Evolutionary conservation across 768 basidiomycete genomes (phyloP), one percentile per base, ranked within the genome.

Genomic region (Agaricus sinodeliciosus): DNA sequence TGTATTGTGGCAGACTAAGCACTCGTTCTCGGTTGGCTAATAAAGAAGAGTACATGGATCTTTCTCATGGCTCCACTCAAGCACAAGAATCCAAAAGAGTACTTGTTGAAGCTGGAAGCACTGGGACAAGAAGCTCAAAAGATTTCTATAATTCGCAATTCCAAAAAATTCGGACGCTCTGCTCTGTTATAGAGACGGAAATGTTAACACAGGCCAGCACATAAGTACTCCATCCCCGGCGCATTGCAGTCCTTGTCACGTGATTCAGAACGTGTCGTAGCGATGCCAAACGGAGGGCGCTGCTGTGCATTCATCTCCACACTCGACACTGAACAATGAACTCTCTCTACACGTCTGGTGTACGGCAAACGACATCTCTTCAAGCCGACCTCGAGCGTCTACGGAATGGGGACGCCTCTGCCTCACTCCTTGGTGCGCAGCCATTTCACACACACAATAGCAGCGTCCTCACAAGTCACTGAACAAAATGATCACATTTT

Each of bases 261-360:
- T 56, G 51, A 47, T 40, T 69, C 27, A 28, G 19, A 12, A 55
- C 55, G 53, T 57, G 54, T 50, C 51, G 54, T 48, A 37, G 22
- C 34, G 13, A 37, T 37, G 36, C 49, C 37, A 31, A 27, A 19
- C 41, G 49, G 31, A 48, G 50, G 46, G 35, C 41, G 35, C 44
- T 57, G 48, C 53, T 54, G 58, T 49, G 39, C 26, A 27, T 55
- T 18, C 9, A 39, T 26, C 55, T 39, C 31, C 44, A 15, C 7
- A 48, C 57, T 16, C 1, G 3, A 19, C 22, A 22, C n/a, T 15
- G 34, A 22, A 51, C 65, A 36, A 97, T 97, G 94, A 95, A 97
- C 70, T 94, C 92, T 34, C 77, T 97, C 13, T 97, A 96, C 71
- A 93, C 92, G 0, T 85, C 90, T 37, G 94, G 93, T 2, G 87